A percentile compares a stretch with the other conserved stretches of the same genome.
Conservation (phyloP, 1,139 yeast species). For the Suhomyces chickasaworum region DNA sequence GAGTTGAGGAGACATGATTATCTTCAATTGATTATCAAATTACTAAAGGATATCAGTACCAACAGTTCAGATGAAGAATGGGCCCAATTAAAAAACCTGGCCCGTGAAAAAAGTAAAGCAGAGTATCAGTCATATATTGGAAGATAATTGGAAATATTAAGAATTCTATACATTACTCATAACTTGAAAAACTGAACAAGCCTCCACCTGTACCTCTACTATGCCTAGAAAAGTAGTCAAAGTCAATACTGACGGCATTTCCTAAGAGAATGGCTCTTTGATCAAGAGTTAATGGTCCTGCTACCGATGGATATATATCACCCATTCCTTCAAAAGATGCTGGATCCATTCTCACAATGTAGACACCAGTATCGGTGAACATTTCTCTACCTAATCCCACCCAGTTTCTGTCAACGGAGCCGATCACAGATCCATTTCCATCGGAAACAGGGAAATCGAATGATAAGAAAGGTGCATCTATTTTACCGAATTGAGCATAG, state of each 20-base stretch:
- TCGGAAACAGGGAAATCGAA: conserved; percentile 81
- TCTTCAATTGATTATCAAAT: conserved; percentile 52
- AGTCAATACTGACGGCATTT: conserved; percentile 88
- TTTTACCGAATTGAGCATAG: conserved; percentile 74
- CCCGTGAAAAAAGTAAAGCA: conserved; percentile 26
- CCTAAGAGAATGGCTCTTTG: conserved; percentile 86
- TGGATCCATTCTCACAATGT: conserved; percentile 82
- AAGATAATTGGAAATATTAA: background rate
- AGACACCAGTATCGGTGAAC: conserved; percentile 93
- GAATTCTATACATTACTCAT: conserved; percentile 21
- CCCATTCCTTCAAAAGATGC: conserved; percentile 55
- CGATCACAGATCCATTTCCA: conserved; percentile 60
- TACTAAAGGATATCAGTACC: conserved; percentile 44
- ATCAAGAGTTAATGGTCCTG: conserved; percentile 63
- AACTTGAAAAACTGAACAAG: conserved; percentile 33
- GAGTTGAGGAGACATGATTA: conserved; percentile 58
- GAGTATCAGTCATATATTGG: conserved; percentile 11
- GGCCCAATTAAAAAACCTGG: conserved; percentile 38
- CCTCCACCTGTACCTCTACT: conserved; percentile 56
- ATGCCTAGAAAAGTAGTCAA: conserved; percentile 92
- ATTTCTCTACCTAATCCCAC: conserved; percentile 91
- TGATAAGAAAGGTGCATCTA: conserved; percentile 84
- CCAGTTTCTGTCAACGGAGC: conserved; percentile 88
- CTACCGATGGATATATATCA: conserved; percentile 39
- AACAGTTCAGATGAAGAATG: conserved; percentile 48